Conservation (phyloP, 345 rosid genomes). For the Moricandia arvensis region DNA sequence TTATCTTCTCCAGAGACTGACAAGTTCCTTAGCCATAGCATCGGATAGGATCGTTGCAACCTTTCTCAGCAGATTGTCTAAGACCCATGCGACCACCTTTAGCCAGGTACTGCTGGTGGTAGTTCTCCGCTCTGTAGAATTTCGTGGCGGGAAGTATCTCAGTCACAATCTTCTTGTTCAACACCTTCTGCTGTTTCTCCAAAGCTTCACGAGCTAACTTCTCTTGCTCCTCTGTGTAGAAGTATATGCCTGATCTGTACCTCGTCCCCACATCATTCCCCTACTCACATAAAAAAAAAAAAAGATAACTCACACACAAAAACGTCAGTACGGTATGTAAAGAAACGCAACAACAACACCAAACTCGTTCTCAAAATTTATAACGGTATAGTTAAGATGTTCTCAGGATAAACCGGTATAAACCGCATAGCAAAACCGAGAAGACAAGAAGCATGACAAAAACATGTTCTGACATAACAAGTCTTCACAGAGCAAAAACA, state of each 20-base stretch:
- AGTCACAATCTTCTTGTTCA: conserved; percentile 55
- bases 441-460: no score
- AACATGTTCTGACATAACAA: not conserved
- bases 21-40: conserved; percentile 57
- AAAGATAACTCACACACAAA: not conserved
- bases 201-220: conserved; percentile 50
- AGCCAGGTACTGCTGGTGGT: conserved; percentile 85
- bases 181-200: conserved; percentile 59
- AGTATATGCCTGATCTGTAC: conserved; percentile 85
- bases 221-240: conserved; percentile 59
- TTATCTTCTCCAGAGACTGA: conserved; percentile 3
- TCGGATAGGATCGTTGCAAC: conserved; percentile 78
- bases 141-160: conserved; percentile 75
- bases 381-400: no score
- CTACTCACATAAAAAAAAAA: conserved; percentile 30
- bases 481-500: not conserved
- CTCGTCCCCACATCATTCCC: conserved; percentile 81
- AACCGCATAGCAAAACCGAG: not conserved
- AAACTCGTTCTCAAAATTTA: not conserved
- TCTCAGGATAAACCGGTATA: no score
- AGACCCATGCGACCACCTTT: conserved; percentile 61
- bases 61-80: conserved; percentile 63
- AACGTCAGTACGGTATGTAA: not conserved
- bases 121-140: conserved; percentile 72
- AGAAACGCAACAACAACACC: conserved; percentile 1